Percentiles rank a stretch among this genome's conserved stretches.
These are phyloP conservation scores for Hippophae tibetana DNA, from an alignment of 306 rosid genomes.

Conservation along the genomic window DNA sequence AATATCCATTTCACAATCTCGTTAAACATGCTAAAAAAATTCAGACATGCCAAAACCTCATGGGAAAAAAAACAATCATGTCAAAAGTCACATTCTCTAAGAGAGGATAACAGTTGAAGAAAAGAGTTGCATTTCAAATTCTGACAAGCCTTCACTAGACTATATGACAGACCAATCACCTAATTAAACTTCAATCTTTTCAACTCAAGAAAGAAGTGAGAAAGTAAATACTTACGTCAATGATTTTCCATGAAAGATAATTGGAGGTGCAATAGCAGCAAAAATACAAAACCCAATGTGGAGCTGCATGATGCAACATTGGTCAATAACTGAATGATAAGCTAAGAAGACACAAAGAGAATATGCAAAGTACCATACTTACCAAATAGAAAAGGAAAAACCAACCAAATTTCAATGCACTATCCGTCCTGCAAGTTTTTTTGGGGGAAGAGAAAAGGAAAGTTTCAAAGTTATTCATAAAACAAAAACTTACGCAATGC, in stretches of 20 bases:
- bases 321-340: conserved; percentile 22
- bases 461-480: conserved; percentile 10
- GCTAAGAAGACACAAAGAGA: conserved; percentile 3
- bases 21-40: too few species aligned
- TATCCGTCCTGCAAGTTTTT: conserved; percentile 71
- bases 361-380: conserved; percentile 10
- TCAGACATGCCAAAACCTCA: too few species aligned
- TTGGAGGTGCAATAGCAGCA: conserved; percentile 95
- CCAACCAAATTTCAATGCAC: conserved; percentile 94
- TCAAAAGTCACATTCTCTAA: too few species aligned
- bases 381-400: conserved; percentile 93
- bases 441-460: conserved; percentile 3
- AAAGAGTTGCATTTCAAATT: too few species aligned
- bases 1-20: too few species aligned
- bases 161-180: not conserved
- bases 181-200: not conserved
- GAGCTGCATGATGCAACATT: conserved; percentile 45
- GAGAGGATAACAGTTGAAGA: too few species aligned
- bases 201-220: conserved; percentile 1
- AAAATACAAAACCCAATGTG: conserved; percentile 79
- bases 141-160: not conserved
- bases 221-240: conserved; percentile 61
- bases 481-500: not conserved
- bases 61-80: too few species aligned
- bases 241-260: conserved; percentile 89